Conservation (phyloP, 1,284 basidiomycete genomes). For the Ceratobasidium sp. region DNA sequence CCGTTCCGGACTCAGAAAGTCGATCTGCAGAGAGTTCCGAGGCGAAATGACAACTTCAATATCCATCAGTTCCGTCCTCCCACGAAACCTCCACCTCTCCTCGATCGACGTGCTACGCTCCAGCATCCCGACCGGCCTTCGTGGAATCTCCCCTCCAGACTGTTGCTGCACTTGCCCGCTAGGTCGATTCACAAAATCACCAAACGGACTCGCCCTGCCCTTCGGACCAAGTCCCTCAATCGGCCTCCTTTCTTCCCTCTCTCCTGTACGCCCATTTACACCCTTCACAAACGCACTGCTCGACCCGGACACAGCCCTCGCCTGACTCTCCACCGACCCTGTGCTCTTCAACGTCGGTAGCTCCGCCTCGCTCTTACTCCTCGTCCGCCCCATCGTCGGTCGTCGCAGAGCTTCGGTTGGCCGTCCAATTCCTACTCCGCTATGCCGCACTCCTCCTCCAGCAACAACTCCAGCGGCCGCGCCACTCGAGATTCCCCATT, state of each 20-base stretch:
- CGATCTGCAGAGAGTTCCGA: conserved; percentile 63
- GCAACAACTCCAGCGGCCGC: conserved; percentile 9
- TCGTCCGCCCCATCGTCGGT: conserved; percentile 59
- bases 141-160: conserved; percentile 21
- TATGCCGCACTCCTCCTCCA: conserved; percentile 10
- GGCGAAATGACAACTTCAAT: conserved; percentile 76
- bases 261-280: neutral
- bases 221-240: neutral
- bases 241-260: conserved; percentile 7
- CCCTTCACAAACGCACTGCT: conserved; percentile 37
- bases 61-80: conserved; percentile 74
- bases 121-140: conserved; percentile 16
- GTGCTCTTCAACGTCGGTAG: conserved; percentile 51
- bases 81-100: conserved; percentile 75
- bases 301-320: conserved; percentile 11
- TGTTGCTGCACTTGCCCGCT: no score
- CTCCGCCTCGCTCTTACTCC: conserved; percentile 72
- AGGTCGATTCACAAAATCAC: neutral
- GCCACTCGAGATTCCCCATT: conserved; percentile 42
- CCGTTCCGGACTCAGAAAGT: conserved; percentile 77
- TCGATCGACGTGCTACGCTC: conserved; percentile 51
- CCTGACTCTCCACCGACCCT: neutral
- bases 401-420: conserved; percentile 46
- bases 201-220: neutral
- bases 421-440: conserved; percentile 10